phyloP scores from a whole-genome alignment of 116 monocot genomes.

The Thalassia testudinum region DNA sequence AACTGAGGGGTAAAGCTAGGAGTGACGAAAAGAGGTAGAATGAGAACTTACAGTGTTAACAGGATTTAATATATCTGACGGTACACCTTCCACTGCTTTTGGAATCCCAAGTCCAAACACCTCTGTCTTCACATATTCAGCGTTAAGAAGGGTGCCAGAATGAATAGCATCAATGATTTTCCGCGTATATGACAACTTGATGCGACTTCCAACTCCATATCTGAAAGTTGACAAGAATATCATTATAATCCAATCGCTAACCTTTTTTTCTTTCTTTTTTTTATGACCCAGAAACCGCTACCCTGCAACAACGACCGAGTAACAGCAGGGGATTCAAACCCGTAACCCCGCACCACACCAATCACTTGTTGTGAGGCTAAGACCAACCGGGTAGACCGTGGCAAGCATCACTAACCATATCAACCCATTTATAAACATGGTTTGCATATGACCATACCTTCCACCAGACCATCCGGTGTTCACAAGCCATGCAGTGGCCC shows the following conservation, averaged over 20 bases:
- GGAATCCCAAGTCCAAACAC: constrained; percentile 82
- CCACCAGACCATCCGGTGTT: constrained; percentile 96
- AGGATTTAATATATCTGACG: constrained; percentile 62
- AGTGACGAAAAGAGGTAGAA: neutral
- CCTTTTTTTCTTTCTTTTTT: neutral
- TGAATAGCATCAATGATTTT: constrained; percentile 85
- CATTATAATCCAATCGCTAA: neutral
- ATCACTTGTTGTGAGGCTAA: too few species aligned
- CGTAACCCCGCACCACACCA: too few species aligned
- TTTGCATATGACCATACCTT: constrained; percentile 23
- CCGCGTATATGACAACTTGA: constrained; percentile 54
- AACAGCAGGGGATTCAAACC: too few species aligned
- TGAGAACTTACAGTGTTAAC: constrained; percentile 38
- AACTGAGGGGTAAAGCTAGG: neutral
- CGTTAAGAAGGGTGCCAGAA: constrained; percentile 50
- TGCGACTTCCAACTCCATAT: constrained; percentile 71
- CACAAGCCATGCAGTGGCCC: constrained; percentile 85
- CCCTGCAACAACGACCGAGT: too few species aligned
- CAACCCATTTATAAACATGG: too few species aligned
- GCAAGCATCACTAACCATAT: too few species aligned
- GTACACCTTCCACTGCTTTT: constrained; percentile 43
- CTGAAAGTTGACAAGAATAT: constrained; percentile 11
- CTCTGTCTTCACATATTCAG: constrained; percentile 47
- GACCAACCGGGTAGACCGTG: too few species aligned
- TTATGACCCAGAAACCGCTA: too few species aligned